Conservation (phyloP, 176 grass and related monocot species). For the Cymbopogon citratus region DNA sequence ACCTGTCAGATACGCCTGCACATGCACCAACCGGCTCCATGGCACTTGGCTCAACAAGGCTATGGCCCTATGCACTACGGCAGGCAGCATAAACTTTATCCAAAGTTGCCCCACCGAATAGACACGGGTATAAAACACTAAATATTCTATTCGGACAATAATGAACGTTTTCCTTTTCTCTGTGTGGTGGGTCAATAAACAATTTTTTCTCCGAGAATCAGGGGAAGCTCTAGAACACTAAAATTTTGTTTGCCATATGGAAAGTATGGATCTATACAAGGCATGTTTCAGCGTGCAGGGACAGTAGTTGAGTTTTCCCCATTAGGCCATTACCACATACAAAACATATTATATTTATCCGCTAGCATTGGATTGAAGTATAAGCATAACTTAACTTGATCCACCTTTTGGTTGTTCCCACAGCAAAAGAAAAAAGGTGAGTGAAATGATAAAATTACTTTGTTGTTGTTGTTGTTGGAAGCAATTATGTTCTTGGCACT, state of each 20-base stretch:
- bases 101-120: background rate
- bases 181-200: background rate
- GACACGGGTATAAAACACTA: background rate
- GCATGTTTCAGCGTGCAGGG: background rate
- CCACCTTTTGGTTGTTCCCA: background rate
- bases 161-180: background rate
- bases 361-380: background rate
- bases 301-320: background rate
- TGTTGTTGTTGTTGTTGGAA: too few relatives aligned
- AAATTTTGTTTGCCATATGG: background rate
- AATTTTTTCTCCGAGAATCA: background rate
- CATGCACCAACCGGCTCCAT: slow-evolving; percentile 1
- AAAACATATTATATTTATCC: background rate
- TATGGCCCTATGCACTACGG: background rate
- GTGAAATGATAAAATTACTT: background rate
- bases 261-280: background rate
- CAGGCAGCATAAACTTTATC: slow-evolving; percentile 16
- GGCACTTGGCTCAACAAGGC: slow-evolving; percentile 40
- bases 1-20: background rate
- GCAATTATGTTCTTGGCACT: background rate
- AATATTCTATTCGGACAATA: background rate
- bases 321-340: background rate
- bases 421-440: background rate
- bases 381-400: background rate
- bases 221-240: background rate